Evolutionary conservation across 2,329 filamentous ascomycete genomes (phyloP).

Genomic region (Aureobasidium sp.): DNA sequence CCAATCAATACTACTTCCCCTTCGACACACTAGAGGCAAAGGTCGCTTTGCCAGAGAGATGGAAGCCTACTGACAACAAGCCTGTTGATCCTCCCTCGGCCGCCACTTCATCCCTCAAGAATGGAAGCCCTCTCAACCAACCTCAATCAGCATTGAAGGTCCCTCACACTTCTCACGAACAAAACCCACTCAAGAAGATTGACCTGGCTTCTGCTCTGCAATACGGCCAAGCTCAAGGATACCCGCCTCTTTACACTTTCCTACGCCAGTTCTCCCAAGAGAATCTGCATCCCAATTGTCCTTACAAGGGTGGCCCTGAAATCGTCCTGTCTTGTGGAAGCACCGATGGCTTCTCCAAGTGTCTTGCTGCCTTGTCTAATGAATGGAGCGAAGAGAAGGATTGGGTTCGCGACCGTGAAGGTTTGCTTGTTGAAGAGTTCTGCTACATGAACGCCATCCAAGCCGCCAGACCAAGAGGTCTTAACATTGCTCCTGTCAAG

Average conservation of each 20-base stretch:
- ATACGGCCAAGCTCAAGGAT: slow-evolving; percentile 77
- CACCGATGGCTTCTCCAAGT: slow-evolving; percentile 79
- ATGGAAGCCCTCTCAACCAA: slow-evolving; percentile 26
- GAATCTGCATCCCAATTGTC: slow-evolving; percentile 71
- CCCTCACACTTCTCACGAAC: slow-evolving; percentile 57
- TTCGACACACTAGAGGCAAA: slow-evolving; percentile 85
- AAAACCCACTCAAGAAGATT: slow-evolving; percentile 61
- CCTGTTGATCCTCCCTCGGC: slow-evolving; percentile 44
- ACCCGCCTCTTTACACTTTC: slow-evolving; percentile 70
- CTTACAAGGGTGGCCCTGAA: slow-evolving; percentile 69
- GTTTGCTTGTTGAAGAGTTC: slow-evolving; percentile 71
- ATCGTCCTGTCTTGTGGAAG: slow-evolving; percentile 73
- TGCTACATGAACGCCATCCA: slow-evolving; percentile 72
- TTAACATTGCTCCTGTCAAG: slow-evolving; percentile 66
- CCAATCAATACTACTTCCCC: slow-evolving; percentile 75
- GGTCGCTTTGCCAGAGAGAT: slow-evolving; percentile 66
- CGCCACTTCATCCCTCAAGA: slow-evolving; percentile 30
- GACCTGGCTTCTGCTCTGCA: slow-evolving; percentile 77
- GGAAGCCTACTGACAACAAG: slow-evolving; percentile 61
- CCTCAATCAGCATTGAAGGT: slow-evolving; percentile 50
- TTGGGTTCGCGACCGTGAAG: slow-evolving; percentile 63
- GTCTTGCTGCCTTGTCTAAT: slow-evolving; percentile 67
- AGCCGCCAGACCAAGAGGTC: slow-evolving; percentile 57
- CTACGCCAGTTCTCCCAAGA: slow-evolving; percentile 70
- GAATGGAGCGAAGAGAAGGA: slow-evolving; percentile 65